Evolutionary conservation across 2,329 filamentous ascomycete genomes (phyloP), one percentile per base, ranked within the genome.

Genomic region (Colletotrichum orchidophilum): DNA sequence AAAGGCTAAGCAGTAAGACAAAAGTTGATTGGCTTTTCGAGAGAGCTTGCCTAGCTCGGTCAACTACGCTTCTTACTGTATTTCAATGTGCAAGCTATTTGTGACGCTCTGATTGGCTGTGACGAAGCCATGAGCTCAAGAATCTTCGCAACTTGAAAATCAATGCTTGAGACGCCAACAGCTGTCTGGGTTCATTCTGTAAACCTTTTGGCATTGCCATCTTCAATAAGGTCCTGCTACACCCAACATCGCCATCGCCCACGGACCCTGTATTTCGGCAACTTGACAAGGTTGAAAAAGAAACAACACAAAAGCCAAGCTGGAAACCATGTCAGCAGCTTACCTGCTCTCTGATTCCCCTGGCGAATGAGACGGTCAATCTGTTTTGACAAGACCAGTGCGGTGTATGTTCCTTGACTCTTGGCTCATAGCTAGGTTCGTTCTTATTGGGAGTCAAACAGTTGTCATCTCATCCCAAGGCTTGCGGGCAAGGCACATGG

Each of bases 381-480:
- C 29, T 11, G 31, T 29, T 24, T 35, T 24, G 46, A 46, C 15
- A 54, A 63, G 21, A 31, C n/a, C 33, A 26, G 52, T 15, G n/a
- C 33, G 42, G 46, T 26, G 18, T n/a, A 8, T n/a, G 39, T 7
- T 12, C 15, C 9, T 66, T 26, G 42, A 24, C 13, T 59, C 46
- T 65, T 52, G 53, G 46, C 54, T 35, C 21, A 5, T 35, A 24
- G 49, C 55, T 55, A 70, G 49, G 62, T 46, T 70, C 35, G 21
- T 24, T 57, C 31, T 54, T 18, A 21, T 39, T 31, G 39, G 29
- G 53, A 39, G 33, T 11, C 18, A 27, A 29, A 24, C n/a, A 24
- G 69, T 68, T 69, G 52, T 63, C 69, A 71, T 71, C 69, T 33
- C 64, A 63, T 68, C 58, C 52, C 58, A 35, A 42, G 35, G 33